Conservation (phyloP, 2,329 filamentous ascomycete species). For the Teratosphaeriaceae sp. region DNA sequence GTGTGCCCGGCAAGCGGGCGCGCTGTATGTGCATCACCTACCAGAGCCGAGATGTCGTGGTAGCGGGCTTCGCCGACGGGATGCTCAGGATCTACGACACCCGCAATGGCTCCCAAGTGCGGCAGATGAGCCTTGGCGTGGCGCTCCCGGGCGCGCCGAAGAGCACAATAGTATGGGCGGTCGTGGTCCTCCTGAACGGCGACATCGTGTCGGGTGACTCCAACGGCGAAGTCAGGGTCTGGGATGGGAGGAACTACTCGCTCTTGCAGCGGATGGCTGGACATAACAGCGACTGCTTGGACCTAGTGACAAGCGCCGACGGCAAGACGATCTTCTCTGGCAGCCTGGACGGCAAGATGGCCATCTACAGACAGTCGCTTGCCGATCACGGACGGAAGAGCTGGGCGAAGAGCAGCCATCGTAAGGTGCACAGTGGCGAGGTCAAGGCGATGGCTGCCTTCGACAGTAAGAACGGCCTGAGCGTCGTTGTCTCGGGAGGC, state of each 20-base stretch:
- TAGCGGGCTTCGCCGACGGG: conserved; percentile 94
- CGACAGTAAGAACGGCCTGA: conserved; percentile 68
- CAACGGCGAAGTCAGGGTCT: conserved; percentile 86
- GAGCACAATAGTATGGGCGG: conserved; percentile 86
- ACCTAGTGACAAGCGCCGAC: conserved; percentile 73
- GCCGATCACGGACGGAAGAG: conserved; percentile 43
- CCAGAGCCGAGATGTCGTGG: conserved; percentile 72
- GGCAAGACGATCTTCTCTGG: conserved; percentile 80
- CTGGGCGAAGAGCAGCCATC: conserved; percentile 83
- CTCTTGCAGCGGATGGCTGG: conserved; percentile 78
- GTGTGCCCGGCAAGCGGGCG: conserved; percentile 74
- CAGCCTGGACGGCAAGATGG: conserved; percentile 84
- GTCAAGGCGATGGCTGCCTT: conserved; percentile 92
- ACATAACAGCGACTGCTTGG: conserved; percentile 85
- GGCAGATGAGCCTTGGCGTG: conserved; percentile 79
- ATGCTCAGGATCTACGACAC: conserved; percentile 89
- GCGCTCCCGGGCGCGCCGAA: conserved; percentile 70
- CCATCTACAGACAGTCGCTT: conserved; percentile 65
- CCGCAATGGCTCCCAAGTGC: conserved; percentile 65
- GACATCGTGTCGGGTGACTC: conserved; percentile 95
- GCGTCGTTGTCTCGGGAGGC: conserved; percentile 88
- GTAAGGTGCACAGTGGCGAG: conserved; percentile 85
- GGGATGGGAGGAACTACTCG: conserved; percentile 88
- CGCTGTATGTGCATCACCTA: conserved; percentile 89
- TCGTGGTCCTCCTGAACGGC: conserved; percentile 79